Conservation (phyloP, 257 asterid species). For the Datura wrightii region DNA sequence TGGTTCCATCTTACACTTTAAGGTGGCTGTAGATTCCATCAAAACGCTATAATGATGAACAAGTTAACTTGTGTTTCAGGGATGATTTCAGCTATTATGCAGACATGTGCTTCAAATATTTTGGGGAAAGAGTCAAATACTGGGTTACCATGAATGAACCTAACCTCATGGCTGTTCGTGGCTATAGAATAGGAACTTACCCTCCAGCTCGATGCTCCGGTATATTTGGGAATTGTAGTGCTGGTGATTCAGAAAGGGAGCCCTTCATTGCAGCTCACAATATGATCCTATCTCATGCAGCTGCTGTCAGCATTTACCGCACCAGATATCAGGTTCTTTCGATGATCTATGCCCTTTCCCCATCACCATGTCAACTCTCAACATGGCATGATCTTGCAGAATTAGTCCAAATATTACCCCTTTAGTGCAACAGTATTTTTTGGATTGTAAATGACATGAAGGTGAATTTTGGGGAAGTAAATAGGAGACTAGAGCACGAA, state of each 20-base stretch:
- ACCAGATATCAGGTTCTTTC: constrained; percentile 57
- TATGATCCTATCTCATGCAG: constrained; percentile 62
- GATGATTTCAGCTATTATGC: constrained; percentile 65
- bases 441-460: not conserved
- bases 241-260: constrained; percentile 60
- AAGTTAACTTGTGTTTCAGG: constrained; percentile 45
- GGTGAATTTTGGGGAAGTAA: not conserved
- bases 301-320: constrained; percentile 51
- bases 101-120: constrained; percentile 58
- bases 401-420: not conserved
- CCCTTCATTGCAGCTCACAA: constrained; percentile 74
- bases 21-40: not conserved
- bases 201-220: constrained; percentile 66
- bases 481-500: not conserved
- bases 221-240: constrained; percentile 55
- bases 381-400: not conserved
- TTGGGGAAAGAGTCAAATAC: constrained; percentile 67
- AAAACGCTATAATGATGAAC: not conserved
- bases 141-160: constrained; percentile 82
- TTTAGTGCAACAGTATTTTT: not conserved
- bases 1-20: not conserved
- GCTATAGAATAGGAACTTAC: constrained; percentile 56
- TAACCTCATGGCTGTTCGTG: constrained; percentile 52
- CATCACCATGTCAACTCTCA: not conserved
- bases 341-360: not conserved